Conservation (phyloP, 768 basidiomycete species). For the Tulasnella sp. region DNA sequence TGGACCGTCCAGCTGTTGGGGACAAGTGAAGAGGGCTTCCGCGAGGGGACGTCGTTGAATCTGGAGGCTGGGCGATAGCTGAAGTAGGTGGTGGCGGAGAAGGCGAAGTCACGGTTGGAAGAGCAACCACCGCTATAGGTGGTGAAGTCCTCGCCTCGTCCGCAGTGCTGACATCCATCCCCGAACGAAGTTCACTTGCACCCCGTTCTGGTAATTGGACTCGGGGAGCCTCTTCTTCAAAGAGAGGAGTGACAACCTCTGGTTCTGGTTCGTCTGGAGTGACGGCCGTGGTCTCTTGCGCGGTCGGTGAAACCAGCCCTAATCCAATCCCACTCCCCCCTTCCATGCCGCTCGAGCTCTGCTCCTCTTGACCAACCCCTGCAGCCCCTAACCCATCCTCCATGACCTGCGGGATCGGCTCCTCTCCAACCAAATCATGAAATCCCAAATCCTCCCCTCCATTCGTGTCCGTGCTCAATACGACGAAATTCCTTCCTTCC, state of each 20-base stretch:
- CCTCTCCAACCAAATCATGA: conserved; percentile 19
- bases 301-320: background rate
- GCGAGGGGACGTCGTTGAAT: background rate
- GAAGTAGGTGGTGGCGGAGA: background rate
- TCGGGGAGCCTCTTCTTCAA: background rate
- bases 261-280: background rate
- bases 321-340: background rate
- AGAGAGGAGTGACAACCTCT: background rate
- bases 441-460: background rate
- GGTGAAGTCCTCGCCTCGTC: background rate
- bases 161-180: background rate
- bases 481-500: background rate
- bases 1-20: background rate
- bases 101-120: conserved; percentile 2
- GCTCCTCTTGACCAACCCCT: background rate
- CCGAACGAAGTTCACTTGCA: background rate
- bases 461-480: background rate
- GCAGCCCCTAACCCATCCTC: background rate
- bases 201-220: background rate
- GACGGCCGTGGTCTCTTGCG: background rate
- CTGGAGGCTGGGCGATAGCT: background rate
- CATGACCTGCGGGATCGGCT: conserved; percentile 16
- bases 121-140: background rate
- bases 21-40: background rate
- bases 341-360: background rate